A percentile compares a stretch with the other conserved stretches of the same genome.
These are phyloP conservation scores for Polygonum aviculare DNA, from an alignment of 148 eudicot species.

Conservation along the genomic window DNA sequence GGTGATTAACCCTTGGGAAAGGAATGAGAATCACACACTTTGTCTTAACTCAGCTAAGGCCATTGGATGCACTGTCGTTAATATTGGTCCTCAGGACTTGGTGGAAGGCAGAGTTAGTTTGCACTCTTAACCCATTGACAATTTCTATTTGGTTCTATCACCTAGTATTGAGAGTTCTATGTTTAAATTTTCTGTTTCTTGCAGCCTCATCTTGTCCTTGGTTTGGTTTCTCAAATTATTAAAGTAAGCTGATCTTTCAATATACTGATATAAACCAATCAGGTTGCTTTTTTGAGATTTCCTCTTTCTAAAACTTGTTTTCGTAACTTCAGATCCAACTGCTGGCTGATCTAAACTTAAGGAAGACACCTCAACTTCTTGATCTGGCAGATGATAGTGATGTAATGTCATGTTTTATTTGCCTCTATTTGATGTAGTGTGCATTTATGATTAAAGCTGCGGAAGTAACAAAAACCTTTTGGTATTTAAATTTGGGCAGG, in stretches of 20 bases:
- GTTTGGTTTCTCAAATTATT: slow-evolving; percentile 10
- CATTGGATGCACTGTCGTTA: slow-evolving; percentile 96
- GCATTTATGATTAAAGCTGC: not conserved
- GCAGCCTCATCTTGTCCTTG: slow-evolving; percentile 12
- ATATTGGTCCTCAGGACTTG: slow-evolving; percentile 92
- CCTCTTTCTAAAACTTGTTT: not conserved
- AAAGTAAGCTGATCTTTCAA: not conserved
- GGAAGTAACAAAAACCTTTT: not conserved
- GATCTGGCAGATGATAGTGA: slow-evolving; percentile 12
- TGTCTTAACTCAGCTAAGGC: slow-evolving; percentile 99
- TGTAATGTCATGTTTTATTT: not conserved
- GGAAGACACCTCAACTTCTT: slow-evolving; percentile 14
- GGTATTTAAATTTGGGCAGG: slow-evolving; percentile 33
- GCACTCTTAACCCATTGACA: not conserved
- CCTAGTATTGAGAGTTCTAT: not conserved
- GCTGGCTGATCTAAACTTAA: slow-evolving; percentile 11
- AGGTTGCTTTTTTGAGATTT: too few relatives aligned
- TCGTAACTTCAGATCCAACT: slow-evolving; percentile 8
- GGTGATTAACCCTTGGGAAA: slow-evolving; percentile 93
- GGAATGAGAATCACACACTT: slow-evolving; percentile 94
- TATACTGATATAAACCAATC: not conserved
- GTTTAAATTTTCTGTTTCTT: not conserved
- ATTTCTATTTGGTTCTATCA: not conserved
- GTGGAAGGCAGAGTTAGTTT: slow-evolving; percentile 93
- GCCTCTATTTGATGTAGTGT: not conserved